Evolutionary conservation across 2,329 filamentous ascomycete species (phyloP).

Genomic region (Pochonia chlamydosporia): DNA sequence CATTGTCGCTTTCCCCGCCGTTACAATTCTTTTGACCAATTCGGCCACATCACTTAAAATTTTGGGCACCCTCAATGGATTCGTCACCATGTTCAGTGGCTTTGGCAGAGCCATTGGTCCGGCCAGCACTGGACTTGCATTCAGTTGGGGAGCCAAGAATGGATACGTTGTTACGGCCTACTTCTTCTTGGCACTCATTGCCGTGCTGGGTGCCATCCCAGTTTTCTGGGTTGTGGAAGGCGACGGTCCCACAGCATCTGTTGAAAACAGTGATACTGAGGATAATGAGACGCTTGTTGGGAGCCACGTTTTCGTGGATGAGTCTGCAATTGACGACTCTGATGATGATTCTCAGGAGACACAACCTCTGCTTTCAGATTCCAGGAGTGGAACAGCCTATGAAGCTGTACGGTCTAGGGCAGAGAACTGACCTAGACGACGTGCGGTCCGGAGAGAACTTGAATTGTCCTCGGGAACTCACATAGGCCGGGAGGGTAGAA

Average conservation of each 20-base stretch:
- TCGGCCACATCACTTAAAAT: conserved; percentile 66
- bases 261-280: conserved; percentile 27
- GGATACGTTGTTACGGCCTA: conserved; percentile 77
- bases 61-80: conserved; percentile 84
- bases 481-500: no score
- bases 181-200: conserved; percentile 66
- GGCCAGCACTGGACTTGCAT: conserved; percentile 64
- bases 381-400: conserved; percentile 3
- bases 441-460: no score
- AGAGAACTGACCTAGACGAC: not conserved
- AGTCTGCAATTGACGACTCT: conserved; percentile 17
- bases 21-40: conserved; percentile 87
- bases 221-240: conserved; percentile 70
- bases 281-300: conserved; percentile 16
- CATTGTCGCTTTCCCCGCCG: conserved; percentile 85
- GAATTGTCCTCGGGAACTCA: no score
- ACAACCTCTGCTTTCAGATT: conserved; percentile 14
- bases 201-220: conserved; percentile 61
- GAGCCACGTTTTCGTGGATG: conserved; percentile 16
- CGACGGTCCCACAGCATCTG: conserved; percentile 51
- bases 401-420: not conserved
- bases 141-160: conserved; percentile 67
- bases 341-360: conserved; percentile 11
- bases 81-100: conserved; percentile 77
- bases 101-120: conserved; percentile 77